Evolutionary conservation across 495 filamentous ascomycete species (phyloP).

Genomic region (Hypoxylon fuscum): DNA sequence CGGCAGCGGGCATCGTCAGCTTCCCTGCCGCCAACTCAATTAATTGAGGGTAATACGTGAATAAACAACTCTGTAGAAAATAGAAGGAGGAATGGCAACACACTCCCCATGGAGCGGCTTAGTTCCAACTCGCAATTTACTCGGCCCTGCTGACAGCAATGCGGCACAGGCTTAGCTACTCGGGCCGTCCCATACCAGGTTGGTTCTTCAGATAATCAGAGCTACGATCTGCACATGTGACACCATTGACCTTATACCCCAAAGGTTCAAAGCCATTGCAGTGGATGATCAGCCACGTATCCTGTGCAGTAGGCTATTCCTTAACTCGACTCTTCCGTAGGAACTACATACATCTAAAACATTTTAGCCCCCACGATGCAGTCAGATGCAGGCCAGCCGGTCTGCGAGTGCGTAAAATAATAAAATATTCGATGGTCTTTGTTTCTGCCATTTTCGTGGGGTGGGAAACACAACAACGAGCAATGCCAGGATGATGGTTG

Average conservation of each 20-base stretch:
- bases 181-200: constrained; percentile 41
- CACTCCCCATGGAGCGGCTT: no score
- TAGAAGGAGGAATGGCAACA: constrained; percentile 16
- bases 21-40: constrained; percentile 16
- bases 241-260: constrained; percentile 32
- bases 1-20: constrained; percentile 25
- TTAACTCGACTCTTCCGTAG: no score
- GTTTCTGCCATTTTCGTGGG: constrained; percentile 24
- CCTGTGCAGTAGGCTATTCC: no score
- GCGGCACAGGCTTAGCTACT: constrained; percentile 28
- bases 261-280: constrained; percentile 23
- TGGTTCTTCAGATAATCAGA: constrained; percentile 33
- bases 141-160: constrained; percentile 29
- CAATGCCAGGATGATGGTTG: constrained; percentile 22
- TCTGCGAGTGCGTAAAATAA: constrained; percentile 9
- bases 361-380: constrained; percentile 27
- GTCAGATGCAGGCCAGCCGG: constrained; percentile 11
- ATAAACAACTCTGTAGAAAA: not conserved
- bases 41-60: constrained; percentile 33
- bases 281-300: constrained; percentile 36
- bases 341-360: constrained; percentile 3
- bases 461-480: constrained; percentile 31
- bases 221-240: constrained; percentile 31
- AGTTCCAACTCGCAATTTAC: no score
- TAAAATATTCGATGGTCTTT: constrained; percentile 6